A percentile compares a stretch with the other conserved stretches of the same genome.
These are phyloP conservation scores for Pelagomonas calceolata DNA, from an alignment of 108 stramenopile species.

Conservation along the genomic window DNA sequence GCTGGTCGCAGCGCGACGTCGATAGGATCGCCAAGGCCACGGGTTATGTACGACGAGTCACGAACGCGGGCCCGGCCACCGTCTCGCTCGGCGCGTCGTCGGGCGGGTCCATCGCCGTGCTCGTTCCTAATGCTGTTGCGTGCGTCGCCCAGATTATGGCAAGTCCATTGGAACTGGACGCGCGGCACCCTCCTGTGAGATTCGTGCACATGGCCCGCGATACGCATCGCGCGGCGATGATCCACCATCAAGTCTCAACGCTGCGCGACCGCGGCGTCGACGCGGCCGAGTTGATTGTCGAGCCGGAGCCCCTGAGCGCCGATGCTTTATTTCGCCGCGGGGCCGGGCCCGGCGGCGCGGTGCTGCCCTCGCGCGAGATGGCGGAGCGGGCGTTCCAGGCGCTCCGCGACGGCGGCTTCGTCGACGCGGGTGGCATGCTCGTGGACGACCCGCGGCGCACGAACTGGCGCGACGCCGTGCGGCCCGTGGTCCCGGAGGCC, in stretches of 20 bases:
- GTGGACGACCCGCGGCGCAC: neutral
- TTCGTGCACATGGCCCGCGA: neutral
- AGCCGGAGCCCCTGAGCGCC: neutral
- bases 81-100: neutral
- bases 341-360: neutral
- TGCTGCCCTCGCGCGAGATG: neutral
- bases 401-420: neutral
- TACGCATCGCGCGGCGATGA: neutral
- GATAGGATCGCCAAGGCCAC: neutral
- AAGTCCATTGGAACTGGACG: neutral
- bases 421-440: neutral
- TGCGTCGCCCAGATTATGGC: neutral
- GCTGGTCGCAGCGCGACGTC: neutral
- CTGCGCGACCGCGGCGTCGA: neutral
- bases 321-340: neutral
- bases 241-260: neutral
- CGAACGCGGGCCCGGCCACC: neutral
- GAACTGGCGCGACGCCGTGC: neutral
- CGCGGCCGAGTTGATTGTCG: neutral
- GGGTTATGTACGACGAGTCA: neutral
- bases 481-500: neutral
- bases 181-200: neutral
- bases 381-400: neutral
- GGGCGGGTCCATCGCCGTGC: neutral
- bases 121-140: neutral